phyloP scores from a whole-genome alignment of 208 protist genomes.

The Leishmania tropica region DNA sequence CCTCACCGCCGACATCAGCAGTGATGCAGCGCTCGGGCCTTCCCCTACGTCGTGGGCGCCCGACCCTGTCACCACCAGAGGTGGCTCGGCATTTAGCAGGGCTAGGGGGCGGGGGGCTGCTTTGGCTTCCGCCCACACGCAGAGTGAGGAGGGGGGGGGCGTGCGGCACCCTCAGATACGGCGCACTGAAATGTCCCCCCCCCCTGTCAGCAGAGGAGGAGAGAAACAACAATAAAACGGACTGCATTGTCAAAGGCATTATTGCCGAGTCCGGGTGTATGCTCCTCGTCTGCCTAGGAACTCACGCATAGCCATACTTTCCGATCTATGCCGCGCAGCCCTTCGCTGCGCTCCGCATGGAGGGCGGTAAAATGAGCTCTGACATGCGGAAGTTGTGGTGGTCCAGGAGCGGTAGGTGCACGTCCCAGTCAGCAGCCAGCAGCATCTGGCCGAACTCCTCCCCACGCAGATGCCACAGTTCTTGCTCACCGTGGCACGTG shows the following conservation, averaged over 20 bases:
- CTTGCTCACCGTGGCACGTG: constrained; percentile 51
- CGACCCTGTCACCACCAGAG: background rate
- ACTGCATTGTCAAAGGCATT: too few relatives aligned
- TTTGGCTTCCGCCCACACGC: too few relatives aligned
- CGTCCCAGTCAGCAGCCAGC: constrained; percentile 62
- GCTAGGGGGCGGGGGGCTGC: background rate
- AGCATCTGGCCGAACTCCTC: constrained; percentile 42
- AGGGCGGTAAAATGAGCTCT: constrained; percentile 42
- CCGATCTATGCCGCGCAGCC: background rate
- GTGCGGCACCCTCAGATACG: background rate
- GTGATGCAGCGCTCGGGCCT: background rate
- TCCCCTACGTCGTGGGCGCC: background rate
- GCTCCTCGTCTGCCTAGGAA: too few relatives aligned
- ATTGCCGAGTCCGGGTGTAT: too few relatives aligned
- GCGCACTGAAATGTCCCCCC: background rate
- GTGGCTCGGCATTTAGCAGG: background rate
- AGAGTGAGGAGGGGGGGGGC: too few relatives aligned
- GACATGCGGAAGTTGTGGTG: constrained; percentile 71
- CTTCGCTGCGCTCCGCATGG: background rate
- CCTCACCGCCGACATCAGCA: background rate
- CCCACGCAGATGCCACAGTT: constrained; percentile 29
- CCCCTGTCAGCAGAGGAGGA: background rate
- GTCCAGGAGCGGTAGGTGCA: constrained; percentile 66
- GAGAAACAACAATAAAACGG: background rate
- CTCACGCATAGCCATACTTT: background rate